Conservation (phyloP, 1,284 basidiomycete species). For the Apiotrichum laibachii region DNA sequence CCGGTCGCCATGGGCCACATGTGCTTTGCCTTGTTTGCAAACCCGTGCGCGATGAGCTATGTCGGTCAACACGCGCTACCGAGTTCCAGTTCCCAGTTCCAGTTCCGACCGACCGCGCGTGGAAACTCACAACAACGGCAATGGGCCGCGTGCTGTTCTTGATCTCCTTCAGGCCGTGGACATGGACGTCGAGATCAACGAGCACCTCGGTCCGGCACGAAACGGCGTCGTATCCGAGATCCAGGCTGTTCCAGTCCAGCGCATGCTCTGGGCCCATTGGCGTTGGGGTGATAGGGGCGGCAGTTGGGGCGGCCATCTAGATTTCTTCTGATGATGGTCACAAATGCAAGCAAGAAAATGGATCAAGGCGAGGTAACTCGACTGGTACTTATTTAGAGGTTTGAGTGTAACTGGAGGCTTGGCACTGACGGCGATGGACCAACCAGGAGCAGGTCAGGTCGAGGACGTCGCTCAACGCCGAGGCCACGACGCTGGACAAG, state of each 20-base stretch:
- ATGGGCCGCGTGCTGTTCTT: constrained; percentile 28
- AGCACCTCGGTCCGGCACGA: constrained; percentile 14
- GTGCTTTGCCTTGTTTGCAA: constrained; percentile 19
- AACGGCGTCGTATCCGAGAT: not conserved
- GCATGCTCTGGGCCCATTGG: not conserved
- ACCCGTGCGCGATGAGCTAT: constrained; percentile 20
- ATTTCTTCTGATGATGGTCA: no score
- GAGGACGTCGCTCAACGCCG: no score
- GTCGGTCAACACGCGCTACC: not conserved
- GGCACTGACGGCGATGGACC: no score
- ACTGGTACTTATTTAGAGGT: no score
- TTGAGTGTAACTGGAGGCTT: no score
- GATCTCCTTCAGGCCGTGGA: constrained; percentile 46
- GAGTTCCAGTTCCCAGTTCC: no score
- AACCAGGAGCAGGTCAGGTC: no score
- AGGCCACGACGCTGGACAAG: no score
- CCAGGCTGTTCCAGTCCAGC: not conserved
- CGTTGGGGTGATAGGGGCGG: not conserved
- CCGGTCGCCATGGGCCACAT: constrained; percentile 41
- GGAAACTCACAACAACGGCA: constrained; percentile 29
- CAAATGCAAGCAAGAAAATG: no score
- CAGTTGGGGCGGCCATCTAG: no score
- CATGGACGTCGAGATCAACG: constrained; percentile 36
- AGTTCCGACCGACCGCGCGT: no score
- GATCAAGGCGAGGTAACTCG: no score